A percentile compares a stretch with the other conserved stretches of the same genome.
phyloP scores from a whole-genome alignment of 345 rosid species.

The Brassica nigra region DNA sequence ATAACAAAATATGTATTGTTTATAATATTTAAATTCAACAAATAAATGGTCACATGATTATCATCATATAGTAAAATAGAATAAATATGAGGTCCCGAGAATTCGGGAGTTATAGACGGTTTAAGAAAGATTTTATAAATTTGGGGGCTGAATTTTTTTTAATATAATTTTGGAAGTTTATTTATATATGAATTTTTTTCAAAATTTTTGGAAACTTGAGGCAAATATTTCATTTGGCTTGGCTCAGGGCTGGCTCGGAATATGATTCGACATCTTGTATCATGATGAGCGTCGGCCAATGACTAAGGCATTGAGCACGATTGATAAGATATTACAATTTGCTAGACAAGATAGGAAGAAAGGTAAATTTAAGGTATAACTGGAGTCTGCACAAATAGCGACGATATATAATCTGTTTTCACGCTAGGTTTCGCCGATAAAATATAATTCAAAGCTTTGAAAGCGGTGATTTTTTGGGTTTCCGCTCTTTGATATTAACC shows the following conservation, averaged over 20 bases:
- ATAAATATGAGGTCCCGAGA: no score
- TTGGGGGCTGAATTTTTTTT: no score
- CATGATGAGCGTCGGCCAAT: conserved; percentile 35
- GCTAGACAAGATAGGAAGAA: conserved; percentile 31
- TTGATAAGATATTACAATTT: conserved; percentile 35
- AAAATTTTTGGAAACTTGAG: no score
- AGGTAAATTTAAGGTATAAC: conserved; percentile 19
- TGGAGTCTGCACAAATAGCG: background rate
- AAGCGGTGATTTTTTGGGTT: background rate
- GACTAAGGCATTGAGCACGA: conserved; percentile 23
- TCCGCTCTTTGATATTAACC: background rate
- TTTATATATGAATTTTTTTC: no score
- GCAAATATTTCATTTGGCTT: no score
- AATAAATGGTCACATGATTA: no score
- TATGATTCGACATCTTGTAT: conserved; percentile 11
- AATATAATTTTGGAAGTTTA: no score
- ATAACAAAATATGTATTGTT: no score
- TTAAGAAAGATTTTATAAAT: no score
- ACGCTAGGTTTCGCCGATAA: background rate
- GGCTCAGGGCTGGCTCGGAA: background rate
- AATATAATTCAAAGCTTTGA: background rate
- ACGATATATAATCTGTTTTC: background rate
- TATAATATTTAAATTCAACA: no score
- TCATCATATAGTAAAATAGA: no score
- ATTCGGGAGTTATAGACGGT: no score